Percentiles rank a stretch among this genome's conserved stretches.
phyloP scores from a whole-genome alignment of 225 moss, liverwort and hornwort genomes.

The Pseudoscleropodium purum region DNA sequence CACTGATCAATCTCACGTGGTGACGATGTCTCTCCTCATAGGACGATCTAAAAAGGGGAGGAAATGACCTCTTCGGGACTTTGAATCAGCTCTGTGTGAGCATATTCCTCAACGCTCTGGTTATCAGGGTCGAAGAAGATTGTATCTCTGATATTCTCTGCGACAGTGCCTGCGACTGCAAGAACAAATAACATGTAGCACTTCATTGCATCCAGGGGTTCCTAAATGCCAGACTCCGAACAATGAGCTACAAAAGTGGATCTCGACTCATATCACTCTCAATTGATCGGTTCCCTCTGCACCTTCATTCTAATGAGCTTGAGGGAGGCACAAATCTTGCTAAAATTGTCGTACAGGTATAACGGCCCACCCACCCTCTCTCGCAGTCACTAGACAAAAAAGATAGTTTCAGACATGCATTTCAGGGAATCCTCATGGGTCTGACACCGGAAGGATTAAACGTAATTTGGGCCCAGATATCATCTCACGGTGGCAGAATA shows the following conservation, averaged over 20 bases:
- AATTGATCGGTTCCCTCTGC: background rate
- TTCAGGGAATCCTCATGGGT: background rate
- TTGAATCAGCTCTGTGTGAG: background rate
- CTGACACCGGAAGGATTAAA: background rate
- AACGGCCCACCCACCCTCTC: background rate
- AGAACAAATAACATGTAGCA: background rate
- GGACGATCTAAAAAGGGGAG: background rate
- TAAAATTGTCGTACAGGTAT: background rate
- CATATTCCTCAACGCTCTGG: background rate
- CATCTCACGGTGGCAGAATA: background rate
- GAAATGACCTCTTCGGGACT: too few relatives aligned
- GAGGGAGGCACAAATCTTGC: background rate
- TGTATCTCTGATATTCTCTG: background rate
- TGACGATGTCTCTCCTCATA: background rate
- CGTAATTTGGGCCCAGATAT: background rate
- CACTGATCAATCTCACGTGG: background rate
- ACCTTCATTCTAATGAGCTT: background rate
- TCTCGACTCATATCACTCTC: background rate
- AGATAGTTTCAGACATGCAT: background rate
- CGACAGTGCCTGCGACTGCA: background rate
- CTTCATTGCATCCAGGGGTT: background rate
- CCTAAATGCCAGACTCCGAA: background rate
- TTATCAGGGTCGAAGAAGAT: background rate
- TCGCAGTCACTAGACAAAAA: background rate
- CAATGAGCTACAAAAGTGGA: background rate